Conservation (phyloP, 139 green algal species). For the Coelastrella sp. region DNA sequence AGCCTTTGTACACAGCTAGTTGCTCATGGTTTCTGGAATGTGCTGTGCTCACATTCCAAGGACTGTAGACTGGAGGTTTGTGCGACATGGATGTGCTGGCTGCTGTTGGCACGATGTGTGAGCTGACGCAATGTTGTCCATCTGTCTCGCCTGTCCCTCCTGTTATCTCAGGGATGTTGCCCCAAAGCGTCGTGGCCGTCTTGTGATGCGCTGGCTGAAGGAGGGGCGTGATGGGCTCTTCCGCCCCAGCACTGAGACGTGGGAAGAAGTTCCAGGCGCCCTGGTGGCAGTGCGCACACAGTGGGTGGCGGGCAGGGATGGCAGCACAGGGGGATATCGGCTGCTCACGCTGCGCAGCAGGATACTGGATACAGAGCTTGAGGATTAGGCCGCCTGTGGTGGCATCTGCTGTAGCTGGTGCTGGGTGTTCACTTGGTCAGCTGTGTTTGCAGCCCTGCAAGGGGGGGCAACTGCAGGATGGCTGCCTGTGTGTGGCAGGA, state of each 20-base stretch:
- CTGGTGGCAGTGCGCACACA: slow-evolving; percentile 61
- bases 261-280: slow-evolving; percentile 52
- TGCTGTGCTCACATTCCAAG: background rate
- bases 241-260: slow-evolving; percentile 51
- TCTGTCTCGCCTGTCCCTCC: background rate
- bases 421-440: background rate
- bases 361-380: slow-evolving; percentile 56
- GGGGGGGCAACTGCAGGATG: too few relatives aligned
- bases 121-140: background rate
- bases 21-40: background rate
- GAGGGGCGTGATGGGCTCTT: slow-evolving; percentile 65
- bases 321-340: slow-evolving; percentile 41
- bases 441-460: background rate
- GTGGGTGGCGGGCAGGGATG: slow-evolving; percentile 24
- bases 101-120: background rate
- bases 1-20: background rate
- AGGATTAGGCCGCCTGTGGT: slow-evolving; percentile 34
- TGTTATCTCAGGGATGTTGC: slow-evolving; percentile 7
- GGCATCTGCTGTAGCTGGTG: background rate
- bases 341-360: slow-evolving; percentile 58
- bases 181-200: slow-evolving; percentile 8
- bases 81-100: too few relatives aligned
- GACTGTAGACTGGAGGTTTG: too few relatives aligned
- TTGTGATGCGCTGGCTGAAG: slow-evolving; percentile 62
- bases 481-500: too few relatives aligned